Base-by-base conservation (phyloP, 2,329 filamentous ascomycete genomes). In the Paraphoma sp. region DNA sequence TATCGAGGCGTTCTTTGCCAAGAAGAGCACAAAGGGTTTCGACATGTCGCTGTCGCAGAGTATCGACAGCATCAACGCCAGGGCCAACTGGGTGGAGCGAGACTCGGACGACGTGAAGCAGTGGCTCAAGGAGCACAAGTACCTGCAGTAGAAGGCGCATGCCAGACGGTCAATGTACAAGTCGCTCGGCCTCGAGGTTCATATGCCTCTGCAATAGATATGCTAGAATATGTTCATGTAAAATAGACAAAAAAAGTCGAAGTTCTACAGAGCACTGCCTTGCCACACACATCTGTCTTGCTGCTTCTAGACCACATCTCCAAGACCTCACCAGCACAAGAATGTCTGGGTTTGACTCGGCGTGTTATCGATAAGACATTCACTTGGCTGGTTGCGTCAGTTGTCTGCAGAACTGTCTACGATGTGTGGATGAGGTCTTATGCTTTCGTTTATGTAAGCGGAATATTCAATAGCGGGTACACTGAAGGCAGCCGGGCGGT, bases 1-100 rank as follows among this genome's bases (percentile, higher is more conserved):
- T 58, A 88, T 97, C 23, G 84, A 94, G 76, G 81, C 82, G 5
- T 98, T 97, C 84, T 98, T 97, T 74, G 83, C 82, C 33, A 81
- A 84, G 62, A 92, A 91, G 82, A 92, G 91, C 74, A 96, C 89
- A 58, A 96, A 91, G 81, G 87, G 92, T 43, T 98, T 92, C 71
- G 92, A 96, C 72, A 89, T 93, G 74, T 88, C 91, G 47, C 82
- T 98, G 55, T 92, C 92, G n/a, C 94, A 98, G 82, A 94, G 90
- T 75, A 84, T 90, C 65, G 94, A 98, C 76, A 84, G 88, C 4
- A 89, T 97, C 69, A 86, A 86, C 59, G 93, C 93, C 53, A 98
- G 97, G 86, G 84, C 89, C 67, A 85, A 87, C 57, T 96, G 92
- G 92, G 75, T 96, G 53, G 80, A 87, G 76, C 86, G 92, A 56